These are phyloP conservation scores for Didymella glomerata DNA, from an alignment of 2,329 filamentous ascomycete genomes.

Conservation along the genomic window DNA sequence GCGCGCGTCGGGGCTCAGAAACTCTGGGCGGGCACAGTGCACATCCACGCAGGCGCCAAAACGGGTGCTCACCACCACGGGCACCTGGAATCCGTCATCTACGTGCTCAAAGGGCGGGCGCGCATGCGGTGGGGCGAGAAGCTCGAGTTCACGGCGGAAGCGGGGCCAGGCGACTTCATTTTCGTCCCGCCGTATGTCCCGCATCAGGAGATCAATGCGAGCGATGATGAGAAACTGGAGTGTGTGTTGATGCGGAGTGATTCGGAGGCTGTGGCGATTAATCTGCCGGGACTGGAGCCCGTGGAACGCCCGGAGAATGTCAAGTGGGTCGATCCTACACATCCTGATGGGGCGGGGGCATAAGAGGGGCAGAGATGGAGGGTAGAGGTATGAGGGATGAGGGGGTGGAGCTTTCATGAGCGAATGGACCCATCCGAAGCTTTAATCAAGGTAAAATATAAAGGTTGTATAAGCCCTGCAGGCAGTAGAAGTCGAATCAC, in stretches of 20 bases:
- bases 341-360: slow-evolving; percentile 19
- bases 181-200: slow-evolving; percentile 23
- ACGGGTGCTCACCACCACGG: slow-evolving; percentile 22
- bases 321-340: slow-evolving; percentile 22
- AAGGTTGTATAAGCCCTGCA: too few relatives aligned
- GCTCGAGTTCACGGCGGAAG: slow-evolving; percentile 20
- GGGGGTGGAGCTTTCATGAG: background rate
- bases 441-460: too few relatives aligned
- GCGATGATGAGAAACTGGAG: slow-evolving; percentile 22
- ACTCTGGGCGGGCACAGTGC: slow-evolving; percentile 19
- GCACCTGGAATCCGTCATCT: slow-evolving; percentile 17
- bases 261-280: slow-evolving; percentile 20
- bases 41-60: slow-evolving; percentile 23
- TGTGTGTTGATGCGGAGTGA: slow-evolving; percentile 23
- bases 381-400: background rate
- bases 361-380: background rate
- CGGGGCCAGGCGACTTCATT: slow-evolving; percentile 21
- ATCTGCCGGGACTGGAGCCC: slow-evolving; percentile 11
- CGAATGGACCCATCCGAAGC: background rate
- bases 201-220: slow-evolving; percentile 25
- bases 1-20: slow-evolving; percentile 18
- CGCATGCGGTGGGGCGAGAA: slow-evolving; percentile 23
- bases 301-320: slow-evolving; percentile 15
- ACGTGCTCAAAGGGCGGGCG: slow-evolving; percentile 19
- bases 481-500: too few relatives aligned